Base-by-base conservation (phyloP, 208 protist species). In the Leptomonas seymouri region DNA sequence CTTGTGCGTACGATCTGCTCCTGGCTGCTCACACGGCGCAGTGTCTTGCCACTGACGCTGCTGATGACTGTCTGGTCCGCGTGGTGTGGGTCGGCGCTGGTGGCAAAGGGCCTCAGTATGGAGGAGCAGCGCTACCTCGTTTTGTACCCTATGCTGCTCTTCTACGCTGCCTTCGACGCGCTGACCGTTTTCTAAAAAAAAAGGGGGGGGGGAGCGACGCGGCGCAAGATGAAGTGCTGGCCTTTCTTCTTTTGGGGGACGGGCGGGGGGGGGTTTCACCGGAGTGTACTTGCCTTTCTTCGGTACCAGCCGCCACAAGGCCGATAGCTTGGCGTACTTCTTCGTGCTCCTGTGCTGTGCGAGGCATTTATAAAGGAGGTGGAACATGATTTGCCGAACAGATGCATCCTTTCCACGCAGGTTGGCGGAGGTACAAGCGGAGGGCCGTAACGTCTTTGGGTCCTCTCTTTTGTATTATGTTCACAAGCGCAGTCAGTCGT, bases 151-250 rank as follows among this genome's bases (percentile, higher is more conserved):
- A 76, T 87, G 28, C 60, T 90, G 21, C 78, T 96, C 28, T 96
- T 96, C 64, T 96, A 96, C 78, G 77, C 87, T 20, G 78, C 87
- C 2, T 93, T 96, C 69, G 88, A 89, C 12, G 81, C 79, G 5
- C 44, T 96, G 31, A 92, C 86, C 0, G 83, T 93, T 14, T 96
- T 91, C 62, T 96, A 77, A 42, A 28, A 14, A 16, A 4, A 16
- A 16, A 16, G 18, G 11, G 44, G 44, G 44, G 44, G 20, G 44
- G 28, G 3, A 20, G 6, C 20, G 6, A 41, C n/a, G 34, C 9
- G 34, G 34, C 34, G 9, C 34, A 9, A 39, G 7, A 39, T 39
- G 34, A 12, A 3, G 34, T 39, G 34, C 9, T 12, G 34, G 3
- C 34, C 9, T 39, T 39, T 39, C 9, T 39, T 39, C 34, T 39